Evolutionary conservation across 116 monocot genomes (phyloP).

Genomic region (Iris pallida): DNA sequence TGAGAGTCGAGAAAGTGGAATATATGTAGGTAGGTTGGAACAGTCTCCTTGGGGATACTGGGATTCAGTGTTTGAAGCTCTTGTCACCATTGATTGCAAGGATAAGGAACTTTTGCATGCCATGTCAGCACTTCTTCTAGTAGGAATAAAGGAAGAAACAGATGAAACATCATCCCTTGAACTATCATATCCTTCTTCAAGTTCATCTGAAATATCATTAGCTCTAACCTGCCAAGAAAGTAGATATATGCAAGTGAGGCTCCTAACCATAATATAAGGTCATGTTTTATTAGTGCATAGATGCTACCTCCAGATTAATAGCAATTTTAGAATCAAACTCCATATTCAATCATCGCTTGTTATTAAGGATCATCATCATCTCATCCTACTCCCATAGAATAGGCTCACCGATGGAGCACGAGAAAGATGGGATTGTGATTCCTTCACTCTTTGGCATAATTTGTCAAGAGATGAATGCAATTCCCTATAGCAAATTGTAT

Average conservation of each 20-base stretch:
- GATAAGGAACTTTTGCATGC: conserved; percentile 57
- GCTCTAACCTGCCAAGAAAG: conserved; percentile 52
- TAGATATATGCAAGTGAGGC: neutral
- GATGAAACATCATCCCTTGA: conserved; percentile 92
- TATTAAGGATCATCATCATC: too few relatives aligned
- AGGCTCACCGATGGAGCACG: too few relatives aligned
- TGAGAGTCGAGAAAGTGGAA: conserved; percentile 56
- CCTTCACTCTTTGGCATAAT: too few relatives aligned
- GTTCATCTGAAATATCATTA: conserved; percentile 59
- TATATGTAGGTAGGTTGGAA: conserved; percentile 37
- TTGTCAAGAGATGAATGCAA: too few relatives aligned
- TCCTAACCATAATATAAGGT: too few relatives aligned
- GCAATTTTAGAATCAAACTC: too few relatives aligned
- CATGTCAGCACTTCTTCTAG: conserved; percentile 45
- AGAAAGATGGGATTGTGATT: too few relatives aligned
- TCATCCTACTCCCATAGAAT: too few relatives aligned
- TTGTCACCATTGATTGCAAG: conserved; percentile 49
- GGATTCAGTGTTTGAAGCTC: conserved; percentile 38
- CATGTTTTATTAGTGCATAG: too few relatives aligned
- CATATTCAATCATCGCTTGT: too few relatives aligned
- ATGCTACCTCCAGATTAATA: too few relatives aligned
- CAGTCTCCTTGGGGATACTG: conserved; percentile 31
- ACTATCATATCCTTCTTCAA: conserved; percentile 94
- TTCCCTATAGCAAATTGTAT: too few relatives aligned
- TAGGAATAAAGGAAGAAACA: conserved; percentile 78